These are phyloP conservation scores for Penicillium sp. DNA, from an alignment of 2,329 filamentous ascomycete genomes.

Conservation along the genomic window DNA sequence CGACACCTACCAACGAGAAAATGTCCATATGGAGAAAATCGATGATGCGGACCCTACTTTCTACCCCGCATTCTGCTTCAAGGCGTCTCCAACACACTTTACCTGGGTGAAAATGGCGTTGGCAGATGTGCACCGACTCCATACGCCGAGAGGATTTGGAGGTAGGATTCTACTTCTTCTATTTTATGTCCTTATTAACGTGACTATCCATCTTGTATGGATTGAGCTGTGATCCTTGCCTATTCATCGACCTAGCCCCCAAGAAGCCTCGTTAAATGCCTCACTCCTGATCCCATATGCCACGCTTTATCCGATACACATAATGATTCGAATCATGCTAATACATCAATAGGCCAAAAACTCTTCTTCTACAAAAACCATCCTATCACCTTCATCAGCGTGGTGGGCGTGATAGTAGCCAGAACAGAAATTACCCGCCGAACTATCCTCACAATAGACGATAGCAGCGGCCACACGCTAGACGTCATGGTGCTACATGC, in stretches of 20 bases:
- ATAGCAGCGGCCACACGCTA: conserved; percentile 63
- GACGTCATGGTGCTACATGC: conserved; percentile 56
- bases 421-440: conserved; percentile 59
- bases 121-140: conserved; percentile 59
- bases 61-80: conserved; percentile 65
- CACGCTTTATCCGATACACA: background rate
- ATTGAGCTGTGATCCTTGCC: no score
- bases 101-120: conserved; percentile 66
- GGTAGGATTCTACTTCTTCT: conserved; percentile 42
- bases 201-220: no score
- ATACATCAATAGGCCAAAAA: conserved; percentile 51
- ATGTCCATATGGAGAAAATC: conserved; percentile 33
- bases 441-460: conserved; percentile 61
- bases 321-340: background rate
- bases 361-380: conserved; percentile 72
- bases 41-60: conserved; percentile 40
- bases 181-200: no score
- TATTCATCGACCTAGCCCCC: no score
- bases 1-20: conserved; percentile 17
- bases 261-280: no score
- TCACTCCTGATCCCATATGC: no score
- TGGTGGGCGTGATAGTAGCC: conserved; percentile 72
- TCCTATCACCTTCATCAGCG: conserved; percentile 74
- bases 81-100: conserved; percentile 64
- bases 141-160: conserved; percentile 53